Evolutionary conservation across 768 basidiomycete genomes (phyloP).

Genomic region (Kwoniella sp.): DNA sequence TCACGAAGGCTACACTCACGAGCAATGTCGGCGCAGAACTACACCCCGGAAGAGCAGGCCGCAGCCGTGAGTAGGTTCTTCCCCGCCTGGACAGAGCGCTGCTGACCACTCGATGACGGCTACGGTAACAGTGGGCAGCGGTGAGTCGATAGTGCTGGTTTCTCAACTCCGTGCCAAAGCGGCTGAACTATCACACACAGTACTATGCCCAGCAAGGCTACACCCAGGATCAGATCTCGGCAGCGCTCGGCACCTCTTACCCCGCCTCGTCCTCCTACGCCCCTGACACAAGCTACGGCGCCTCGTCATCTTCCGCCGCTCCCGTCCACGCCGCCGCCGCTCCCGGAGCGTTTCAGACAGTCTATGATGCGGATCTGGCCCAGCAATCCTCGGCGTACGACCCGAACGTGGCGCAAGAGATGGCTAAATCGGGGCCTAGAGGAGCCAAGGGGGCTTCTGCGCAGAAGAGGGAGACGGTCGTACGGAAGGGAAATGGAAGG

Average conservation of each 20-base stretch:
- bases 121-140: slow-evolving; percentile 37
- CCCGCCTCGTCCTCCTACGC: slow-evolving; percentile 11
- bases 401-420: slow-evolving; percentile 8
- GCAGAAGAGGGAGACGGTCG: slow-evolving; percentile 78
- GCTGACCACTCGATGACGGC: background rate
- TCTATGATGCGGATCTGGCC: slow-evolving; percentile 33
- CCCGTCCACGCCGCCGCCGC: slow-evolving; percentile 1
- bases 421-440: background rate
- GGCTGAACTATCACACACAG: slow-evolving; percentile 4
- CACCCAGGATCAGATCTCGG: slow-evolving; percentile 23
- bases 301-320: background rate
- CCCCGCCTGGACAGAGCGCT: background rate
- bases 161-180: too few relatives aligned
- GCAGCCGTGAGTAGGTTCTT: slow-evolving; percentile 38
- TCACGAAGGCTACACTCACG: background rate
- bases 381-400: slow-evolving; percentile 35
- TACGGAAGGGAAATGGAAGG: slow-evolving; percentile 92
- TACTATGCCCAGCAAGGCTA: slow-evolving; percentile 50
- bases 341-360: slow-evolving; percentile 15
- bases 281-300: background rate
- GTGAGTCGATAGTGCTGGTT: too few relatives aligned
- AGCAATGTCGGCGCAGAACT: slow-evolving; percentile 30
- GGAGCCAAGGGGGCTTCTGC: background rate
- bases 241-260: slow-evolving; percentile 16
- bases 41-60: slow-evolving; percentile 43